phyloP scores from a whole-genome alignment of 208 protist species.

The Leishmania arabica region DNA sequence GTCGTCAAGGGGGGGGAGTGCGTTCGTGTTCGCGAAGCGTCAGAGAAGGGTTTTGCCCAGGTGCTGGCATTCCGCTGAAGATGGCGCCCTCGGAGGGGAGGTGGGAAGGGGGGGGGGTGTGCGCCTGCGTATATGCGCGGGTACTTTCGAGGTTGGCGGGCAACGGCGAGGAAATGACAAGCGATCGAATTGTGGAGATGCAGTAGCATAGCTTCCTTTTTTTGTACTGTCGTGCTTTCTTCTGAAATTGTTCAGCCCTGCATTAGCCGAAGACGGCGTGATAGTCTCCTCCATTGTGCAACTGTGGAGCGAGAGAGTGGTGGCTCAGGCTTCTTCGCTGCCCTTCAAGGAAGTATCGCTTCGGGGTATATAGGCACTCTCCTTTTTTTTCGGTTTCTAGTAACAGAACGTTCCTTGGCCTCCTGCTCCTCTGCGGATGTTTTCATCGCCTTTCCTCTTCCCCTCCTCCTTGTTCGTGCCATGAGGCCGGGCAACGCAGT shows the following conservation, averaged over 20 bases:
- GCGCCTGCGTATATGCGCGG: neutral
- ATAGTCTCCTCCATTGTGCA: neutral
- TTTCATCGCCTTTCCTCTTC: neutral
- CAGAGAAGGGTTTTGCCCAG: neutral
- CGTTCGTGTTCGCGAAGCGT: neutral
- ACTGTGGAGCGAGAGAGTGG: neutral
- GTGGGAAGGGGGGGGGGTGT: neutral
- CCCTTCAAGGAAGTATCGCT: neutral
- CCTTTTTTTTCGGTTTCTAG: conserved; percentile 9
- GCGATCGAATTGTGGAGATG: neutral
- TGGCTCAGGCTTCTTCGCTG: neutral
- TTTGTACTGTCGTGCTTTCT: neutral
- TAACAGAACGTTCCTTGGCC: neutral
- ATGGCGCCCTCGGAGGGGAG: neutral
- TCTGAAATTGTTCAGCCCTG: neutral
- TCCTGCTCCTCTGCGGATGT: neutral
- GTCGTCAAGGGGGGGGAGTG: neutral
- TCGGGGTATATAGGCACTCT: neutral
- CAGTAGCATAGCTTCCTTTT: neutral
- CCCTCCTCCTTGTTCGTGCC: neutral
- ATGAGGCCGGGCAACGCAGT: neutral
- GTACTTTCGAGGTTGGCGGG: neutral
- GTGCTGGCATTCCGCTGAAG: neutral
- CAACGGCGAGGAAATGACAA: neutral
- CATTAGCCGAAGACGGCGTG: neutral